Evolutionary conservation across 1,284 basidiomycete genomes (phyloP), one percentile per base, ranked within the genome.

Genomic region (Marasmius tenuissimus): DNA sequence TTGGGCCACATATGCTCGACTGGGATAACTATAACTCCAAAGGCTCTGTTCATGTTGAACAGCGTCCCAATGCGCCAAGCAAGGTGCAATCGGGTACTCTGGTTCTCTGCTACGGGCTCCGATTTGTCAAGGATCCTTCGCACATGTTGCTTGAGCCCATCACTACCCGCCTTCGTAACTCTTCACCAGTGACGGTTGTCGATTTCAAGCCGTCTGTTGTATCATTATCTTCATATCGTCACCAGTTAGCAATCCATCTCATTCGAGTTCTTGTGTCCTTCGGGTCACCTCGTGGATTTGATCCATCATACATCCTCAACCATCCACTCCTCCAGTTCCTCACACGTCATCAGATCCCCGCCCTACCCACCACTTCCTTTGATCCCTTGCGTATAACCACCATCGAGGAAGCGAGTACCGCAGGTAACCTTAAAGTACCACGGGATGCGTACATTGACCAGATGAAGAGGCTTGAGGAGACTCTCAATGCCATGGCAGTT

Each of bases 81-180:
- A 66, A 63, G 37, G 64, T 66, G 11, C 59, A 61, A 33, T 64
- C 64, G 14, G 63, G 62, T 7, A 64, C 62, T 8, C 61, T 64
- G 34, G 40, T 59, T 12, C 27, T 66, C 18, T 22, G 61, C 16
- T 66, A 66, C 39, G 49, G 38, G 33, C 57, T 61, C 18, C 42
- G 47, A 12, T 49, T 52, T 20, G 57, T 42, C 40, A 22, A 40
- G 16, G 51, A 60, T 9, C 16, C 14, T 27, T 53, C n/a, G n/a
- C n/a, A n/a, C n/a, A 59, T 66, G 49, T n/a, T 47, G 1, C 38
- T 63, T 14, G 40, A 54, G 38, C 63, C 59, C 6, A 57, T 66
- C 4, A 8, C 59, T 1, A 48, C 58, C 4, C 45, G 42, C n/a
- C 56, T 63, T 39, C 14, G 22, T 10, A 59, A 40, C 4, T 45